A percentile compares a stretch with the other conserved stretches of the same genome.
phyloP scores from a whole-genome alignment of 2,329 filamentous ascomycete genomes.

The Aspergillus nomiae region DNA sequence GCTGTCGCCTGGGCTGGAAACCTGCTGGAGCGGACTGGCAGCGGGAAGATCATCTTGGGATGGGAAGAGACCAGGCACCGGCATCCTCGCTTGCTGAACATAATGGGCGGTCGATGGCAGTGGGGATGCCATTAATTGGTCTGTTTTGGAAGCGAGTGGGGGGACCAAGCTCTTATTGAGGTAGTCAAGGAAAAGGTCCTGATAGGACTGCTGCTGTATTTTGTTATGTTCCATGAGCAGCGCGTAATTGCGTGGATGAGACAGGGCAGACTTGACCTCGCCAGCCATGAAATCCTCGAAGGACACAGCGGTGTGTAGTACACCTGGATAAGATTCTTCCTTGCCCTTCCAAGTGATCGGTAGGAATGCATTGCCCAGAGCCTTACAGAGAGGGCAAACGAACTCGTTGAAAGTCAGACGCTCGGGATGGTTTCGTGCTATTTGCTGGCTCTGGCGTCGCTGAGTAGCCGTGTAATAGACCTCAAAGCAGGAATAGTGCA shows the following conservation, averaged over 20 bases:
- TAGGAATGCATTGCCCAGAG: constrained; percentile 89
- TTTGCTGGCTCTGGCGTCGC: constrained; percentile 84
- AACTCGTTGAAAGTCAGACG: constrained; percentile 79
- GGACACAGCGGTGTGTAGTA: constrained; percentile 60
- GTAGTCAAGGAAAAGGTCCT: constrained; percentile 55
- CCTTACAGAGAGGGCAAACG: constrained; percentile 95
- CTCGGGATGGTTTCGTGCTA: constrained; percentile 92
- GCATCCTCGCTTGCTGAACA: constrained; percentile 31
- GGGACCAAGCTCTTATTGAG: constrained; percentile 53
- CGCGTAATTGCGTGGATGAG: constrained; percentile 52
- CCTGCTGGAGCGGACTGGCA: constrained; percentile 35
- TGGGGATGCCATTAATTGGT: constrained; percentile 33
- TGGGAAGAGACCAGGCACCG: constrained; percentile 44
- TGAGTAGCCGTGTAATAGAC: constrained; percentile 83
- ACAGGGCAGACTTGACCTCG: constrained; percentile 54
- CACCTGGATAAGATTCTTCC: constrained; percentile 77
- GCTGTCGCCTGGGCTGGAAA: constrained; percentile 31
- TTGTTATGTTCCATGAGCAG: constrained; percentile 41
- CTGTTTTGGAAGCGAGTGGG: constrained; percentile 48
- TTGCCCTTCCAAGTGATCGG: constrained; percentile 95
- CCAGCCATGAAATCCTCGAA: constrained; percentile 72
- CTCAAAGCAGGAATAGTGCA: constrained; percentile 97
- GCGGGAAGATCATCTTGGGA: constrained; percentile 34
- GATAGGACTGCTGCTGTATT: constrained; percentile 39
- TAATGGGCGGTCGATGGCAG: constrained; percentile 32